Percentiles rank a stretch among this genome's conserved stretches.
Conservation (phyloP, 345 rosid genomes). For the Balakata baccata region DNA sequence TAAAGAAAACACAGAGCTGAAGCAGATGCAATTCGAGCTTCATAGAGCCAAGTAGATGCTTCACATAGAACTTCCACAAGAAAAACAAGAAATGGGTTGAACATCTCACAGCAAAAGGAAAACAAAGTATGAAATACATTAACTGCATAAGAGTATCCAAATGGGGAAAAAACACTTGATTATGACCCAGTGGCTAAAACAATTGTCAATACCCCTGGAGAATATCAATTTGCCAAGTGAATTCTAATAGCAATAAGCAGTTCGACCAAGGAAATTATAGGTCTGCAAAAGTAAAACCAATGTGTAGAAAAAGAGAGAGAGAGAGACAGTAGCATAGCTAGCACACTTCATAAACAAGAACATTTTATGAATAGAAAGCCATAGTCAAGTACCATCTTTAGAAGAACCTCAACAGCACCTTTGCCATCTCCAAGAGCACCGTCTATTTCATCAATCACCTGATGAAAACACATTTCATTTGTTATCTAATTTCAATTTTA, state of each 20-base stretch:
- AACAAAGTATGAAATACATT: background rate
- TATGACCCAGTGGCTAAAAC: background rate
- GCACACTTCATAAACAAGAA: conserved; percentile 11
- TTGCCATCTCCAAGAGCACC: conserved; percentile 97
- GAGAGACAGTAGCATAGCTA: conserved; percentile 4
- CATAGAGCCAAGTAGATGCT: conserved; percentile 2
- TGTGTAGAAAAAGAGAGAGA: background rate
- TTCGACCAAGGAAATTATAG: background rate
- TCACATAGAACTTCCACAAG: background rate
- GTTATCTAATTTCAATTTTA: conserved; percentile 5
- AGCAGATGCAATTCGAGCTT: background rate
- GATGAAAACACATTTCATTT: conserved; percentile 24
- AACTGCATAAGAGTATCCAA: background rate
- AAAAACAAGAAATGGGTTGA: conserved; percentile 1
- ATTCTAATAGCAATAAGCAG: background rate
- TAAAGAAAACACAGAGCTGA: background rate
- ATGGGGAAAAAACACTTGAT: background rate
- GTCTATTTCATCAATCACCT: conserved; percentile 99
- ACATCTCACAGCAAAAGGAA: background rate
- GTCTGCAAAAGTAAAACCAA: background rate
- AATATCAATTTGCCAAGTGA: background rate
- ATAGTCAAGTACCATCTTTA: conserved; percentile 70
- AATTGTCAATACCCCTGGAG: background rate
- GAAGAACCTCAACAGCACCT: conserved; percentile 92
- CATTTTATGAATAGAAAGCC: conserved; percentile 11